A percentile compares a stretch with the other conserved stretches of the same genome.
phyloP scores from a whole-genome alignment of 2,329 filamentous ascomycete species.

The Colletotrichum sp. region DNA sequence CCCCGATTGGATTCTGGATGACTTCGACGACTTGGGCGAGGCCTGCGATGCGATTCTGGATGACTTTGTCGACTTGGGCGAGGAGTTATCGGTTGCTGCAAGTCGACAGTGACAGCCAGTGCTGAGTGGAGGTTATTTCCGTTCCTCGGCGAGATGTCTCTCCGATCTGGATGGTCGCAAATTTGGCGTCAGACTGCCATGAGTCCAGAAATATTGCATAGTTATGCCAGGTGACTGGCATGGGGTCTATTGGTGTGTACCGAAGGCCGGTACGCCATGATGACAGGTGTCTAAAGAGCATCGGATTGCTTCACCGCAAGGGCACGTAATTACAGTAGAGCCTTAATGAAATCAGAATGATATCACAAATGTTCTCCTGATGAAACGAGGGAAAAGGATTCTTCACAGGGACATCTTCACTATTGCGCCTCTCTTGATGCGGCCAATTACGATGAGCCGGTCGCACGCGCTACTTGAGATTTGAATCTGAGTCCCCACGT shows the following conservation, averaged over 20 bases:
- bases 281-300: neutral
- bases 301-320: neutral
- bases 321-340: neutral
- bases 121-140: neutral
- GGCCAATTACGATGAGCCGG: accelerated
- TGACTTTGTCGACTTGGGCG: neutral
- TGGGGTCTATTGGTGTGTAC: neutral
- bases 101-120: neutral
- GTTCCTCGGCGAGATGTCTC: neutral
- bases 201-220: neutral
- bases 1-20: no score
- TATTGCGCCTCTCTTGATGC: neutral
- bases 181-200: accelerated
- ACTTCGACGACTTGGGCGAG: no score
- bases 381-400: neutral
- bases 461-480: neutral
- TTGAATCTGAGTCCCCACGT: no score
- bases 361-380: neutral
- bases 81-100: neutral
- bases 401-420: no score
- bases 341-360: neutral
- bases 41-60: no score
- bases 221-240: neutral
- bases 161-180: neutral
- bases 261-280: neutral